A percentile compares a stretch with the other conserved stretches of the same genome.
These are phyloP conservation scores for Sarcodon sp. DNA, from an alignment of 768 basidiomycete genomes.

Conservation along the genomic window DNA sequence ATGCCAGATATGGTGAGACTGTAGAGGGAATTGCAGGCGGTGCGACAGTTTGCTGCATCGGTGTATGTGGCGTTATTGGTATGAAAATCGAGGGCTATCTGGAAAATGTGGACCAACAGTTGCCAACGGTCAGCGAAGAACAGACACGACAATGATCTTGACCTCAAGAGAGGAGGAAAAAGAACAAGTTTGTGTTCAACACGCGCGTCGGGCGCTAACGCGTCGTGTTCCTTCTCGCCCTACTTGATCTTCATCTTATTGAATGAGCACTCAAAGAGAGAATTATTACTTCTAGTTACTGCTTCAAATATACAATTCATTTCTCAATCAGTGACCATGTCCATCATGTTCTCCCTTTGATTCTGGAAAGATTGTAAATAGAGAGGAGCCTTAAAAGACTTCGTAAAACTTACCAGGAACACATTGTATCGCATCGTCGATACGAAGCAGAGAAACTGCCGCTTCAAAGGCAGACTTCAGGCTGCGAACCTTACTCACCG, in stretches of 20 bases:
- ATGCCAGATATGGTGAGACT: conserved; percentile 43
- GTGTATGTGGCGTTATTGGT: conserved; percentile 5
- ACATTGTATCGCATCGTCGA: conserved; percentile 93
- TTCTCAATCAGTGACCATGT: conserved; percentile 51
- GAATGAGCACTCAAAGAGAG: neutral
- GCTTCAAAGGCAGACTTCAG: conserved; percentile 96
- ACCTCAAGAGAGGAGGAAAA: neutral
- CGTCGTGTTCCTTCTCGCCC: neutral
- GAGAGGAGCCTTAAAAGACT: conserved; percentile 9
- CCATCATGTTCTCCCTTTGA: conserved; percentile 58
- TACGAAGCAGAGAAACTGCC: conserved; percentile 85
- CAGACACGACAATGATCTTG: neutral
- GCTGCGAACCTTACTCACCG: conserved; percentile 93
- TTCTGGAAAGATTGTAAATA: conserved; percentile 28
- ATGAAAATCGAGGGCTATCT: neutral
- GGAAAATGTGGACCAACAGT: neutral
- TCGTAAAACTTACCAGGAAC: conserved; percentile 51
- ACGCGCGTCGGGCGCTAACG: neutral
- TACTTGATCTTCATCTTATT: neutral
- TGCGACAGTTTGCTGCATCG: conserved; percentile 42
- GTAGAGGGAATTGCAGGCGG: conserved; percentile 18
- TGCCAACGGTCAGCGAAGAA: conserved; percentile 5
- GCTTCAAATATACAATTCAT: neutral
- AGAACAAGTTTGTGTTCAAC: neutral
- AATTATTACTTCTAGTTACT: neutral